These are phyloP conservation scores for Herpotrichia juniperi DNA, from an alignment of 2,329 filamentous ascomycete species.

Conservation along the genomic window DNA sequence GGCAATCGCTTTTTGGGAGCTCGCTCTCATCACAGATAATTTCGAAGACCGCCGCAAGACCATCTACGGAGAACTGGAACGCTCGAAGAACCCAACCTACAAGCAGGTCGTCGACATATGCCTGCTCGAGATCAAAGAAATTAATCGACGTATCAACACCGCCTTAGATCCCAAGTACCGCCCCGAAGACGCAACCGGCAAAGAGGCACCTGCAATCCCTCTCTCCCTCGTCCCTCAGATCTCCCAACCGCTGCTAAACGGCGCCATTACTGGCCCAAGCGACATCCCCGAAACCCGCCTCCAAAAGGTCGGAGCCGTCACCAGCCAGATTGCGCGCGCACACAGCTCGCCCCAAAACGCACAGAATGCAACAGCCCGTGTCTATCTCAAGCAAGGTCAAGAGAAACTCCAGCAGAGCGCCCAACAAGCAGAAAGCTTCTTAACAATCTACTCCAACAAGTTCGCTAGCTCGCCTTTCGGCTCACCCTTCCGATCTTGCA, in stretches of 20 bases:
- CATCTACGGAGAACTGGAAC: slow-evolving; percentile 87
- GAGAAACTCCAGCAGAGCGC: slow-evolving; percentile 25
- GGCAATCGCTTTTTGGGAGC: slow-evolving; percentile 90
- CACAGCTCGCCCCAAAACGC: slow-evolving; percentile 38
- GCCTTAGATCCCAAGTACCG: slow-evolving; percentile 36
- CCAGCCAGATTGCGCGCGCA: slow-evolving; percentile 54
- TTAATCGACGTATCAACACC: slow-evolving; percentile 71
- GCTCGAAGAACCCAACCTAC: slow-evolving; percentile 80
- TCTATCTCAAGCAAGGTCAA: slow-evolving; percentile 38
- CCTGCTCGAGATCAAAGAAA: slow-evolving; percentile 69
- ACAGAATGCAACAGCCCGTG: slow-evolving; percentile 43
- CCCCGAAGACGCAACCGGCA: slow-evolving; percentile 16
- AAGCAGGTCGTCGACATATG: slow-evolving; percentile 75
- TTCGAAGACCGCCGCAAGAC: slow-evolving; percentile 77
- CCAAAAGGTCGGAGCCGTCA: slow-evolving; percentile 30
- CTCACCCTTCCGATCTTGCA: slow-evolving; percentile 72
- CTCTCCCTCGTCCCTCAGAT: slow-evolving; percentile 58
- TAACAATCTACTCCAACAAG: slow-evolving; percentile 30
- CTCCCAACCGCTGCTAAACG: slow-evolving; percentile 54
- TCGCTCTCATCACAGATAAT: slow-evolving; percentile 77
- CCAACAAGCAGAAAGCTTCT: slow-evolving; percentile 30
- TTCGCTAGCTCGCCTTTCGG: slow-evolving; percentile 60
- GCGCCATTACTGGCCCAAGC: slow-evolving; percentile 53
- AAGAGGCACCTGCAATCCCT: slow-evolving; percentile 28
- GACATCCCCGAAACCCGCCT: slow-evolving; percentile 44